Conservation (phyloP, 164 flowering plant genomes). For the Magnolia changhungtana region DNA sequence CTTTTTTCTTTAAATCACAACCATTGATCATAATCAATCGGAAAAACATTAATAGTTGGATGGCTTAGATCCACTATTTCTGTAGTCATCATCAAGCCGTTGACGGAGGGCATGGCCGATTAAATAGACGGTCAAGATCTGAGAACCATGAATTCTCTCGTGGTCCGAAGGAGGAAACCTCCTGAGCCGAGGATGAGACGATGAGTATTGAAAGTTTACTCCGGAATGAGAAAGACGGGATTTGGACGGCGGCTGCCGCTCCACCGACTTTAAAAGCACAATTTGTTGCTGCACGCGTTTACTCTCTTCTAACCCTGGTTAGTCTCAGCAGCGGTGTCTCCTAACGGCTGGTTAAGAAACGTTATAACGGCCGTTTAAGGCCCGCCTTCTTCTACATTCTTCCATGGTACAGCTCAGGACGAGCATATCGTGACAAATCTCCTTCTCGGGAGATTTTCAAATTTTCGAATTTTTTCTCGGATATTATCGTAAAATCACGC, state of each 20-base stretch:
- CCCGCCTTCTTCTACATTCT: too few species aligned
- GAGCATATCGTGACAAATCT: too few species aligned
- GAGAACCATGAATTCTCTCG: not conserved
- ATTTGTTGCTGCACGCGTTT: not conserved
- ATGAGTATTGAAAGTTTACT: not conserved
- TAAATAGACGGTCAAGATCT: not conserved
- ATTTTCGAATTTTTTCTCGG: too few species aligned
- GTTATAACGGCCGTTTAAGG: not conserved
- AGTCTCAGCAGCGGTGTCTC: not conserved
- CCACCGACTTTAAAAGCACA: constrained; percentile 17
- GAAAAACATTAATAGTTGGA: too few species aligned
- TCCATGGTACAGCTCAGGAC: too few species aligned
- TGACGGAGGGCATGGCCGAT: too few species aligned
- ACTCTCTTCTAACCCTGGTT: not conserved
- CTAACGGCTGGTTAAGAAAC: not conserved
- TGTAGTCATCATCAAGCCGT: too few species aligned
- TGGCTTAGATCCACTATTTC: too few species aligned
- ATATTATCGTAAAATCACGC: too few species aligned
- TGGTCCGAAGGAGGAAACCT: not conserved
- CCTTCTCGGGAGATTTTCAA: too few species aligned
- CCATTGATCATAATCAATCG: too few species aligned
- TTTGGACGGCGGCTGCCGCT: constrained; percentile 24
- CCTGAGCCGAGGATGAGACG: not conserved
- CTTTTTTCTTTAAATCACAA: too few species aligned
- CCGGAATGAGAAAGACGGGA: constrained; percentile 10